Base-by-base conservation (phyloP, 345 rosid species). In the Eucalyptus victrix region DNA sequence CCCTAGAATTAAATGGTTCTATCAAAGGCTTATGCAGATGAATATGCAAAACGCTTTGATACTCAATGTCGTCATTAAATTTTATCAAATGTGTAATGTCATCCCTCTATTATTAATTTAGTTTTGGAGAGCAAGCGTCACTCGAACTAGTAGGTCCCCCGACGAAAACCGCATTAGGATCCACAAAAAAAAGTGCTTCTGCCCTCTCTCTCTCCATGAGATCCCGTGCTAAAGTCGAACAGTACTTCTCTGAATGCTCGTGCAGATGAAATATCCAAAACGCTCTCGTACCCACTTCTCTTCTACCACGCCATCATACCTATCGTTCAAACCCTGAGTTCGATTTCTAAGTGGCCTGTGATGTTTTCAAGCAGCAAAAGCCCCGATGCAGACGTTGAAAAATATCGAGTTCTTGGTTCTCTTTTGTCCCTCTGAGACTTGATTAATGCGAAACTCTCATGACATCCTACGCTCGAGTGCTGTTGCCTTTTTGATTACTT, bases 1-100 rank as follows among this genome's bases (percentile, higher is more conserved):
- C 9, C 23, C 54, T 17, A 51, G 3, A 51, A 3, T 51, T 2
- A 7, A 51, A 17, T 0, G 1, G 54, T 51, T 0, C 54, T 7
- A 51, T 51, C 21, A 6, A 7, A 51, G 21, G 21, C 23, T 51
- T 51, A 51, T 6, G 21, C 54, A 51, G 4, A 17, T 51, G 1
- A 51, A 51, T 51, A 51, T 51, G 9, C 54, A 17, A 51, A 51
- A 18, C 0, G 23, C 2, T 51, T 7, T 18, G 54, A 6, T 18
- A 6, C 3, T 7, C 23, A 51, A 51, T 51, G 9, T 51, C 8
- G 9, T 51, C 4, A 1, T 18, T 51, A 51, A 51, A 51, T 51
- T 51, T 51, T 9, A 24, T 26, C 2, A 1, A 56, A 56, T 5
- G 2, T 24, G 13, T 11, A 23, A 56, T 56, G 5, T 56, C 30